These are phyloP conservation scores for Glaciozyma antarctica DNA, from an alignment of 768 basidiomycete genomes.

Conservation along the genomic window DNA sequence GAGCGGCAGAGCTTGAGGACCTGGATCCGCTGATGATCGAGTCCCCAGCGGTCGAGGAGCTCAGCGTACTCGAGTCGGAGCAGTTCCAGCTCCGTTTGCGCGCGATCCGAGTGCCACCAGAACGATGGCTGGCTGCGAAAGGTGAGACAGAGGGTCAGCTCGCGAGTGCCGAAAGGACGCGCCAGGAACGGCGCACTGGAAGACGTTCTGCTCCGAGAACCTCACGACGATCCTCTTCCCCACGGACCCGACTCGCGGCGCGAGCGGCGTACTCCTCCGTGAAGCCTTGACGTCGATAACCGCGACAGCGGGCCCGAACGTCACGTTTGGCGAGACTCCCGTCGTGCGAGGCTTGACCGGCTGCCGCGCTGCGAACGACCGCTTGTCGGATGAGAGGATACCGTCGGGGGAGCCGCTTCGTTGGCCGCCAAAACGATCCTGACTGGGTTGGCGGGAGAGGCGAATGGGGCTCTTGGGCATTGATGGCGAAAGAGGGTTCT, in stretches of 20 bases:
- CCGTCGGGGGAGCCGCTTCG: background rate
- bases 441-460: background rate
- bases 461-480: background rate
- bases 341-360: background rate
- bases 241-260: background rate
- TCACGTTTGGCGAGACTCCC: slow-evolving; percentile 18
- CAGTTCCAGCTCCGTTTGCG: slow-evolving; percentile 41
- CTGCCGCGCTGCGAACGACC: background rate
- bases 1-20: slow-evolving; percentile 48
- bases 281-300: slow-evolving; percentile 4
- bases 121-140: background rate
- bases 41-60: slow-evolving; percentile 60
- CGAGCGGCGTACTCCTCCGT: background rate
- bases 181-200: background rate
- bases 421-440: background rate
- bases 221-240: background rate
- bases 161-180: background rate
- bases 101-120: slow-evolving; percentile 1
- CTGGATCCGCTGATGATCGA: slow-evolving; percentile 61
- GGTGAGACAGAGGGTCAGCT: background rate
- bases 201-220: background rate
- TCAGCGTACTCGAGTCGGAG: slow-evolving; percentile 61
- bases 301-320: slow-evolving; percentile 24
- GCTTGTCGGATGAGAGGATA: background rate
- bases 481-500: background rate